These are phyloP conservation scores for Vanderwaltozyma verrucispora DNA, from an alignment of 805 yeast species.

Conservation along the genomic window DNA sequence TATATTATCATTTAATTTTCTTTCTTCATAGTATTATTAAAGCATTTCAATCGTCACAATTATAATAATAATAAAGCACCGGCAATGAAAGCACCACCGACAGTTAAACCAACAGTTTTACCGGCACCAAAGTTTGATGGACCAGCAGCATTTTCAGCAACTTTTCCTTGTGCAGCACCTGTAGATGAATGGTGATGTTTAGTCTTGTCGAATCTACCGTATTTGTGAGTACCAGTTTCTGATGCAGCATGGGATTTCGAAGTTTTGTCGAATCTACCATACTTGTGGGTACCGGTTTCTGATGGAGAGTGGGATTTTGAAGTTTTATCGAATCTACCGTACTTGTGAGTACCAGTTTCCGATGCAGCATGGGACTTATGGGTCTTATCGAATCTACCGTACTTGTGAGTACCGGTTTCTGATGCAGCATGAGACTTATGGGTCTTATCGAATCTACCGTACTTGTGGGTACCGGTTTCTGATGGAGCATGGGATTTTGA, in stretches of 20 bases:
- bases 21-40: no score
- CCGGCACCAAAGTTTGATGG: conserved; percentile 14
- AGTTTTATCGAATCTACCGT: conserved; percentile 44
- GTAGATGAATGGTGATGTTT: conserved; percentile 14
- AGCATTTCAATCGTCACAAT: conserved; percentile 5
- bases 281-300: conserved; percentile 40
- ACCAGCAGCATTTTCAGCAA: conserved; percentile 11
- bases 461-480: conserved; percentile 42
- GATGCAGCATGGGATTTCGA: conserved; percentile 24
- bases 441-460: conserved; percentile 41
- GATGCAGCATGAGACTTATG: conserved; percentile 23
- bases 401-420: conserved; percentile 42
- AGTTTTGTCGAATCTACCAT: conserved; percentile 41
- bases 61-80: conserved; percentile 40
- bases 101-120: conserved; percentile 25
- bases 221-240: conserved; percentile 43
- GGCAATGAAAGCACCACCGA: conserved; percentile 40
- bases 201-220: conserved; percentile 43
- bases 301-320: conserved; percentile 18
- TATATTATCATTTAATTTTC: no score
- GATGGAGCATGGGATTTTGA: conserved; percentile 23
- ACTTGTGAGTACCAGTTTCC: conserved; percentile 39
- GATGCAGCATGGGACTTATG: conserved; percentile 27
- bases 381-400: conserved; percentile 42
- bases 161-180: not conserved